phyloP scores from a whole-genome alignment of 768 basidiomycete species.

The Termitomyces sp. region DNA sequence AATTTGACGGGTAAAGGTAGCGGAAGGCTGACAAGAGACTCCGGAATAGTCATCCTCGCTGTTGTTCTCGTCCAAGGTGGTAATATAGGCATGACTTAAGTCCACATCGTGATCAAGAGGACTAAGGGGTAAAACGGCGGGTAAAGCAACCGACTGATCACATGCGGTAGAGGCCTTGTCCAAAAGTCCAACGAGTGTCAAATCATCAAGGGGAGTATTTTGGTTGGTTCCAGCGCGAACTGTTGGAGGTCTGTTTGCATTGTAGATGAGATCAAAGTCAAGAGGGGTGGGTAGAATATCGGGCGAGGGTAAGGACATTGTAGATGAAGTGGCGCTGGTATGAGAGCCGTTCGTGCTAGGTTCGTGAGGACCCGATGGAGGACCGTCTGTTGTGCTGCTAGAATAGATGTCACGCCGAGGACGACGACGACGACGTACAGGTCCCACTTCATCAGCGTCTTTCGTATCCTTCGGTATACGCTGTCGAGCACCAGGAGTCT shows the following conservation, averaged over 20 bases:
- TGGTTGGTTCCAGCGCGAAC: not conserved
- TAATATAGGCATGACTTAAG: conserved; percentile 6
- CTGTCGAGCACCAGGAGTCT: conserved; percentile 72
- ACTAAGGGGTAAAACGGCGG: conserved; percentile 12
- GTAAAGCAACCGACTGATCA: conserved; percentile 14
- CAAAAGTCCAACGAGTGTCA: not conserved
- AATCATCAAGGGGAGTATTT: not conserved
- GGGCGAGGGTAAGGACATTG: conserved; percentile 8
- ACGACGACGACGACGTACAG: conserved; percentile 29
- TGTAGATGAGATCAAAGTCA: conserved; percentile 2
- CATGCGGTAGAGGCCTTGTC: conserved; percentile 4
- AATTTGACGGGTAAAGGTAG: conserved; percentile 62
- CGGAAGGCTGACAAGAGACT: conserved; percentile 52
- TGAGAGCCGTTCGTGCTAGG: conserved; percentile 6
- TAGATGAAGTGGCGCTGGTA: not conserved
- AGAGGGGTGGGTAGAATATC: conserved; percentile 10
- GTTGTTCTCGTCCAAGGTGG: conserved; percentile 17
- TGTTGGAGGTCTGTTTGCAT: not conserved
- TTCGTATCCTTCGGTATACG: conserved; percentile 40
- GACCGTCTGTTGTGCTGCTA: conserved; percentile 3
- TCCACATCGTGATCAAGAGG: not conserved
- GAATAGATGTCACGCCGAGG: conserved; percentile 18
- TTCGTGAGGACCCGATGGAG: not conserved
- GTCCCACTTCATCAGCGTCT: conserved; percentile 26
- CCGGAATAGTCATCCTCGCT: conserved; percentile 16